A percentile compares a stretch with the other conserved stretches of the same genome.
Conservation (phyloP, 2,329 filamentous ascomycete genomes). For the Ophiostoma sp. region DNA sequence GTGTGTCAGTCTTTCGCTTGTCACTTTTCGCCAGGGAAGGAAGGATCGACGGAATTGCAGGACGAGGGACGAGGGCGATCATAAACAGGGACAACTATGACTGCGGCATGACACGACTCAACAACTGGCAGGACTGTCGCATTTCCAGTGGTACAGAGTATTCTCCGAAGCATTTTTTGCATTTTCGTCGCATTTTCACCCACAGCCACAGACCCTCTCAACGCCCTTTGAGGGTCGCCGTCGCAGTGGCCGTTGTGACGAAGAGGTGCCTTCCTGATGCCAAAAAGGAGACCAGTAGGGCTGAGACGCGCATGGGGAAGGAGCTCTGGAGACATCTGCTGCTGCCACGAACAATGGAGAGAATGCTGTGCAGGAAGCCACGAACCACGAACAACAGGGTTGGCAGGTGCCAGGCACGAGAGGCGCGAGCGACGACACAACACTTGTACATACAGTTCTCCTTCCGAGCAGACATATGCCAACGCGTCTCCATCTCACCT, state of each 20-base stretch:
- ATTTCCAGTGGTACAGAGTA: not conserved
- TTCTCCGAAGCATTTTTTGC: not conserved
- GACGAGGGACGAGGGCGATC: not conserved
- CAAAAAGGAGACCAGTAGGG: not conserved
- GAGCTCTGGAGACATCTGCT: not conserved
- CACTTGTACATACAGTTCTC: not conserved
- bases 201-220: not conserved
- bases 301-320: not conserved
- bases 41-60: slow-evolving; percentile 7
- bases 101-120: not conserved
- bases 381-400: not conserved
- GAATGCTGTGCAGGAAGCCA: not conserved
- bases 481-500: not conserved
- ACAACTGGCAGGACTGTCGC: not conserved
- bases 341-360: too few relatives aligned
- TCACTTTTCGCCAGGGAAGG: not conserved
- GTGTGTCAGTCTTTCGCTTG: not conserved
- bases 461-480: not conserved
- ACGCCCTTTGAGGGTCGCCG: not conserved
- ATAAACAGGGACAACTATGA: slow-evolving; percentile 8
- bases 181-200: not conserved
- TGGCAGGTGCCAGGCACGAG: not conserved
- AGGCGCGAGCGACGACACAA: too few relatives aligned
- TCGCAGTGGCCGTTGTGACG: not conserved
- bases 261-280: not conserved